phyloP scores from a whole-genome alignment of 2,329 filamentous ascomycete species.

The Stromatinia cepivora region DNA sequence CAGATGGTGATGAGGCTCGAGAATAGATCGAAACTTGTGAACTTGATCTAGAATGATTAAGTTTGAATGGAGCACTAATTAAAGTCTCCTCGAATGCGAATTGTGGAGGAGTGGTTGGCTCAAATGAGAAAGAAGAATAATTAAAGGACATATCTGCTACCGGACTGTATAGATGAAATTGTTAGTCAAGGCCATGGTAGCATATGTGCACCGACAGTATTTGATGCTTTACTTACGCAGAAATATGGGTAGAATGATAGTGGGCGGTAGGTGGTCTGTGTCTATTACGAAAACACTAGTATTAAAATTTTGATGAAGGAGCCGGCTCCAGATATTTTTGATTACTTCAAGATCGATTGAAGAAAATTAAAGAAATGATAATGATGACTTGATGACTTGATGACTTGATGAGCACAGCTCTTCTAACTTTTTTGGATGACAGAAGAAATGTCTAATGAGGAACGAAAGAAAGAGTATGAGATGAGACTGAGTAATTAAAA shows the following conservation, averaged over 20 bases:
- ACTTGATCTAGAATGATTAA: slow-evolving; percentile 43
- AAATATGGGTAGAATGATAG: slow-evolving; percentile 23
- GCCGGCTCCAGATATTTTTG: slow-evolving; percentile 37
- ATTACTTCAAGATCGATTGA: slow-evolving; percentile 29
- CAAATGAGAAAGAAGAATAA: slow-evolving; percentile 56
- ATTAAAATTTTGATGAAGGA: slow-evolving; percentile 35
- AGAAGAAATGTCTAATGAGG: slow-evolving; percentile 33
- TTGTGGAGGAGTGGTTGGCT: slow-evolving; percentile 52
- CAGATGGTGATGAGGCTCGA: slow-evolving; percentile 59
- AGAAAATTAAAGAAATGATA: slow-evolving; percentile 37
- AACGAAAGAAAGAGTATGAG: slow-evolving; percentile 36
- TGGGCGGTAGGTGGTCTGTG: slow-evolving; percentile 24
- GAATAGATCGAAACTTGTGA: slow-evolving; percentile 55
- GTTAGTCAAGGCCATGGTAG: slow-evolving; percentile 26
- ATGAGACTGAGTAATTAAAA: slow-evolving; percentile 30
- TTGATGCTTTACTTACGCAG: slow-evolving; percentile 32
- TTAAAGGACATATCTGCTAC: slow-evolving; percentile 61
- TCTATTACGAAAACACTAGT: slow-evolving; percentile 36
- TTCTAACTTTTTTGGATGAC: slow-evolving; percentile 35
- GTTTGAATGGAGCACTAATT: slow-evolving; percentile 54
- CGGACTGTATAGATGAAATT: slow-evolving; percentile 48
- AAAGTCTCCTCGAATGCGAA: slow-evolving; percentile 59
- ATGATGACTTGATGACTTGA: slow-evolving; percentile 31
- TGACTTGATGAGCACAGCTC: slow-evolving; percentile 36
- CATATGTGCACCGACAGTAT: neutral